Evolutionary conservation across 495 filamentous ascomycete species (phyloP), one percentile per base, ranked within the genome.

Genomic region (Daldinia loculata): DNA sequence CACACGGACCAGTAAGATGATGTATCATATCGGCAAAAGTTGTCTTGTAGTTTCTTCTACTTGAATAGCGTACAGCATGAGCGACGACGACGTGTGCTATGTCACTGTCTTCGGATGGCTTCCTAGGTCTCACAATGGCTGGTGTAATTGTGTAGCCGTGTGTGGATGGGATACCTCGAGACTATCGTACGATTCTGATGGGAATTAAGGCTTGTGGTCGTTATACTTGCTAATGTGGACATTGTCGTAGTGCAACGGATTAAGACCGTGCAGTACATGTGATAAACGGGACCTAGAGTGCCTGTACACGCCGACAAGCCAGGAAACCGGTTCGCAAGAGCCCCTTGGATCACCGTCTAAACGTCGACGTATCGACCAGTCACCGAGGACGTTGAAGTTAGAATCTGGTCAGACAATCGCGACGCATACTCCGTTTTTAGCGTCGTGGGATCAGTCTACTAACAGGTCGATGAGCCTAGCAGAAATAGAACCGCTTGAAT

Each of bases 221-320:
- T 55, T 53, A 63, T 45, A 39, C 29, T 65, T 63, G 62, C 71
- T 74, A 70, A 74, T 57, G 24, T 63, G 27, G 48, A 30, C 41
- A 7, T 63, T 24, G 45, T 65, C 48, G 45, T 70, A 89, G 86
- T 92, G 91, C 79, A 91, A 93, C 79, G 90, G 90, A 56, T 77
- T 87, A 62, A 86, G 86, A 61, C 90, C 89, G 27, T 93, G 91
- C 74, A 87, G 87, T 56, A 91, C 89, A 27, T 93, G 89, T 81
- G 69, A 83, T 24, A 87, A 87, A 75, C 83, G 88, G 66, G 82
- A 80, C 67, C 81, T 90, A 68, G 82, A 81, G 9, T 88, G 84
- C 65, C 66, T 79, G 36, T 88, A 86, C 74, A 80, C 79, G n/a
- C 57, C 80, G 43, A 77, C 71, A n/a, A 74, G 59, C 43, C 60